These are phyloP conservation scores for Acidiella bohemica DNA, from an alignment of 495 filamentous ascomycete species.

Conservation along the genomic window DNA sequence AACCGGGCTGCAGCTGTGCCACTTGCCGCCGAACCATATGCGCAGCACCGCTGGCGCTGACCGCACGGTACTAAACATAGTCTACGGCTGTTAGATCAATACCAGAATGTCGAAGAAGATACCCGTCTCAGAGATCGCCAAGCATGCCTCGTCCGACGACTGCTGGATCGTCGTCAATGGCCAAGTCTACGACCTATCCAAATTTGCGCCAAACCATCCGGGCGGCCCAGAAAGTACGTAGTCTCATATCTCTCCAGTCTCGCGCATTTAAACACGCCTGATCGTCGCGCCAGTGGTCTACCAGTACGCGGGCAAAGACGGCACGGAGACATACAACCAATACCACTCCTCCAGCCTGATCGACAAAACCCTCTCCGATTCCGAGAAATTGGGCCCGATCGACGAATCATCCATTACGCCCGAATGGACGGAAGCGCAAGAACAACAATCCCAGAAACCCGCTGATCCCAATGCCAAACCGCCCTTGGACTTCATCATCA, in stretches of 20 bases:
- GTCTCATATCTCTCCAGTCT: neutral
- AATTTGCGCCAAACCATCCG: constrained; percentile 21
- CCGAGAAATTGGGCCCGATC: constrained; percentile 16
- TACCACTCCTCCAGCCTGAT: constrained; percentile 16
- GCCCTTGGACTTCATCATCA: constrained; percentile 52
- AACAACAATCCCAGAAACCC: constrained; percentile 12
- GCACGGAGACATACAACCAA: constrained; percentile 18
- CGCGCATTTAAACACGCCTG: neutral
- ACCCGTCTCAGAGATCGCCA: constrained; percentile 15
- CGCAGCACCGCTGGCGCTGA: too few species aligned
- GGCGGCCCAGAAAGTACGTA: constrained; percentile 19
- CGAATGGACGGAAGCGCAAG: constrained; percentile 16
- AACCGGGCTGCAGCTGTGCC: too few species aligned
- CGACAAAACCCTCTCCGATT: constrained; percentile 8
- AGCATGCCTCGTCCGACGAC: constrained; percentile 19
- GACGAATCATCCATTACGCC: constrained; percentile 18
- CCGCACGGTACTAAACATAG: too few species aligned
- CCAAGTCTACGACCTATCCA: constrained; percentile 20
- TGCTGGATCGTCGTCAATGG: constrained; percentile 24
- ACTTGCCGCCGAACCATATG: too few species aligned
- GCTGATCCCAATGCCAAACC: constrained; percentile 41
- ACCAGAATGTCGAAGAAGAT: constrained; percentile 14
- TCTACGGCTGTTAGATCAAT: too few species aligned
- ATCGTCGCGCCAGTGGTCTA: constrained; percentile 20
- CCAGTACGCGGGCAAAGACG: constrained; percentile 21